phyloP scores from a whole-genome alignment of 495 filamentous ascomycete genomes.

The Ramalina peruviana region DNA sequence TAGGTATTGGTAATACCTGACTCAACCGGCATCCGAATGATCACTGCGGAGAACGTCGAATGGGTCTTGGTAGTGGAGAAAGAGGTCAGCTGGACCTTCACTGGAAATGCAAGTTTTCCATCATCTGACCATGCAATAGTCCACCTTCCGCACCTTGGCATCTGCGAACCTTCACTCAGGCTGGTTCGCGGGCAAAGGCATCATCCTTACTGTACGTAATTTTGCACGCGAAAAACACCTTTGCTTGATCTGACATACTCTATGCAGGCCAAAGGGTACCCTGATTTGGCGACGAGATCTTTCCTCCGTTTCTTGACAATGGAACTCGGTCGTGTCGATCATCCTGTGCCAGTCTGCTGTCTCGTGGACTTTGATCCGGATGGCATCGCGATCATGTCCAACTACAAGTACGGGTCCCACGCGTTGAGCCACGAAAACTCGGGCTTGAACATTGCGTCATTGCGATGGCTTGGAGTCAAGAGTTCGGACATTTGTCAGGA shows the following conservation, averaged over 20 bases:
- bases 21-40: constrained; percentile 31
- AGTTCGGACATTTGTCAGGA: constrained; percentile 38
- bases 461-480: constrained; percentile 66
- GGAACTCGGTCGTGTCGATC: constrained; percentile 9
- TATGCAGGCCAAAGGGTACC: constrained; percentile 74
- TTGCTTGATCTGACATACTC: background rate
- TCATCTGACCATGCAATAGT: constrained; percentile 33
- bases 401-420: constrained; percentile 73
- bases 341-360: constrained; percentile 40
- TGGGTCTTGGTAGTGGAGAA: constrained; percentile 90
- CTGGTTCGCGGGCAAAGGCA: constrained; percentile 38
- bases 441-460: constrained; percentile 36
- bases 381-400: constrained; percentile 73
- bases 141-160: constrained; percentile 62
- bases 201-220: constrained; percentile 51
- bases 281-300: constrained; percentile 65
- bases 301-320: constrained; percentile 36
- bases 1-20: constrained; percentile 59
- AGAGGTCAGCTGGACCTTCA: constrained; percentile 40
- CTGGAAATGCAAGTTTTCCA: background rate
- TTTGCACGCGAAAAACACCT: background rate
- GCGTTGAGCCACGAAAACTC: constrained; percentile 57
- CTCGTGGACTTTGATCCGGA: constrained; percentile 78
- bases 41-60: constrained; percentile 38
- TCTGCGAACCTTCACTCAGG: constrained; percentile 36